Conservation (phyloP, 305 asterid species). For the Fraxinus velutina region DNA sequence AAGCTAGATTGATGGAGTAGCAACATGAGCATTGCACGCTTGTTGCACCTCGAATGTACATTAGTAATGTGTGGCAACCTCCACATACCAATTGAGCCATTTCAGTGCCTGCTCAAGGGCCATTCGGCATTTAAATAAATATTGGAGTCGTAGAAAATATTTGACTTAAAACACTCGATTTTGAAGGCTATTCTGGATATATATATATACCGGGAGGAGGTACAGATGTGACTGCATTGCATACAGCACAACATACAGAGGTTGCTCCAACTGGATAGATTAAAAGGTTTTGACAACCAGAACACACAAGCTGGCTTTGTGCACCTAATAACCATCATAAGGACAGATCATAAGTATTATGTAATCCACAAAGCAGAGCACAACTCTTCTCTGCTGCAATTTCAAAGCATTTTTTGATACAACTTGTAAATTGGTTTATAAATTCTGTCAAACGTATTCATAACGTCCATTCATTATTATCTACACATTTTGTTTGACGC, state of each 20-base stretch:
- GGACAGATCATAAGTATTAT: neutral
- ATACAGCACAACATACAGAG: slow-evolving; percentile 54
- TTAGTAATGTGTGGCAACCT: slow-evolving; percentile 54
- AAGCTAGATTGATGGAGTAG: slow-evolving; percentile 49
- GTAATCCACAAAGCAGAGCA: neutral
- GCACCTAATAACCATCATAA: slow-evolving; percentile 30
- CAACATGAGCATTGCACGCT: slow-evolving; percentile 61
- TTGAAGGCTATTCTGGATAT: neutral
- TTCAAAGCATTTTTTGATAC: neutral
- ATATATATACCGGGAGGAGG: slow-evolving; percentile 43
- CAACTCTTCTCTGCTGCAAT: neutral
- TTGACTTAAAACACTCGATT: neutral
- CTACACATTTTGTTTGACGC: neutral
- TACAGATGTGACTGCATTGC: slow-evolving; percentile 52
- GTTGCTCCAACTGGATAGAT: slow-evolving; percentile 55
- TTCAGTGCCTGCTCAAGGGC: slow-evolving; percentile 39
- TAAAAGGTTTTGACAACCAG: slow-evolving; percentile 53
- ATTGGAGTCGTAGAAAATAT: neutral
- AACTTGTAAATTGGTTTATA: neutral
- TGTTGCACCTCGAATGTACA: slow-evolving; percentile 55
- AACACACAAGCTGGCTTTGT: slow-evolving; percentile 56
- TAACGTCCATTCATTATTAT: neutral
- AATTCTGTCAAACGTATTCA: neutral
- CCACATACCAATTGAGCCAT: slow-evolving; percentile 62
- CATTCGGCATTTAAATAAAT: neutral